Percentiles rank a stretch among this genome's conserved stretches.
phyloP scores from a whole-genome alignment of 345 rosid genomes.

The Bretschneidera sinensis region DNA sequence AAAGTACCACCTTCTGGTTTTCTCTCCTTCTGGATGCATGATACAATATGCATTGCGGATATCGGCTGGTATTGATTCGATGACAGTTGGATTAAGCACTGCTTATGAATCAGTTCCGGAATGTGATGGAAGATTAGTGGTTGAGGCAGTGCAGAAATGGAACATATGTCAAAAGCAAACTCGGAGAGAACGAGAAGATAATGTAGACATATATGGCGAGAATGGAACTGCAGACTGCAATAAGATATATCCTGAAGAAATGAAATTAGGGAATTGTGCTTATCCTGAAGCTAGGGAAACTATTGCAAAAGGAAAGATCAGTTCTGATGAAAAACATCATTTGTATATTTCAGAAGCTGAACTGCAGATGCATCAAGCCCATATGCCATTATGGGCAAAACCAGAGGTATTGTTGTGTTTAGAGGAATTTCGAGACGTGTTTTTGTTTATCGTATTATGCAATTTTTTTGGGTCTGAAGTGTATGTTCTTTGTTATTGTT shows the following conservation, averaged over 20 bases:
- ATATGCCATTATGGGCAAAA: conserved; percentile 61
- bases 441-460: conserved; percentile 1
- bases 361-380: conserved; percentile 55
- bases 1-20: conserved; percentile 67
- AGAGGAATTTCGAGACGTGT: conserved; percentile 5
- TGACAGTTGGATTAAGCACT: conserved; percentile 24
- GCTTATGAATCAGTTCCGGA: conserved; percentile 49
- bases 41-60: conserved; percentile 58
- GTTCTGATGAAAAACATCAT: conserved; percentile 55
- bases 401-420: conserved; percentile 45
- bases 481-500: conserved; percentile 15
- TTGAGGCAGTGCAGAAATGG: conserved; percentile 84
- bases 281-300: conserved; percentile 26
- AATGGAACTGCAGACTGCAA: conserved; percentile 54
- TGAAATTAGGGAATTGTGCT: conserved; percentile 29
- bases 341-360: conserved; percentile 84
- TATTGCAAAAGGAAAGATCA: conserved; percentile 26
- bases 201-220: conserved; percentile 77
- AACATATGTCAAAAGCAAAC: conserved; percentile 65
- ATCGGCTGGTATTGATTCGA: conserved; percentile 35
- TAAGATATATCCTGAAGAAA: conserved; percentile 75
- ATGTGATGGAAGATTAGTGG: conserved; percentile 59
- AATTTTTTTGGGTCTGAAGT: neutral
- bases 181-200: conserved; percentile 70
- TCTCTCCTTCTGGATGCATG: conserved; percentile 80